phyloP scores from a whole-genome alignment of 148 eudicot genomes.

The Polygonum maritimum region DNA sequence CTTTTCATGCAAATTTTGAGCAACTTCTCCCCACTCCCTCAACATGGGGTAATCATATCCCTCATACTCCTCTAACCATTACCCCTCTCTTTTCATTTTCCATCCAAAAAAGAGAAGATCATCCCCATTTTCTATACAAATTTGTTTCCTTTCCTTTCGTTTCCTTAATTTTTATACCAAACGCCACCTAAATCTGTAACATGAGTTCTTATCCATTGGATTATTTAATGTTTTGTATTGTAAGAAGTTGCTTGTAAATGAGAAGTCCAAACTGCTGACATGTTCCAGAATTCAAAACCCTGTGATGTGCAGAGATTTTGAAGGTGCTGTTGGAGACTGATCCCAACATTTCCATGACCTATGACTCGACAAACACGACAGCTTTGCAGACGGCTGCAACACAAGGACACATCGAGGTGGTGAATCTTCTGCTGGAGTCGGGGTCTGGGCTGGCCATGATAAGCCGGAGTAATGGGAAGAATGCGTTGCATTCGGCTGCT shows the following conservation, averaged over 20 bases:
- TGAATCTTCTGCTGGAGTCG: slow-evolving; percentile 50
- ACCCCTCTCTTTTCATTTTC: too few species aligned
- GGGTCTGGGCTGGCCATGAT: slow-evolving; percentile 68
- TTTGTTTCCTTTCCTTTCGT: too few species aligned
- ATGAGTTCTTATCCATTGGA: neutral
- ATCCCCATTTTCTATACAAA: too few species aligned
- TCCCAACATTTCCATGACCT: slow-evolving; percentile 85
- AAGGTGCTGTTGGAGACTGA: slow-evolving; percentile 66
- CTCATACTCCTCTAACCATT: too few species aligned
- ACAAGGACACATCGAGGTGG: slow-evolving; percentile 70
- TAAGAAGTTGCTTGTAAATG: neutral
- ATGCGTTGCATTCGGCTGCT: slow-evolving; percentile 75
- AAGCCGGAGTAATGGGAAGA: slow-evolving; percentile 78
- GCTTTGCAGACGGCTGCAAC: slow-evolving; percentile 83
- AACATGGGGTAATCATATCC: too few species aligned
- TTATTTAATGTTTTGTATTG: too few species aligned
- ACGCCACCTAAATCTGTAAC: neutral
- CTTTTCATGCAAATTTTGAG: too few species aligned
- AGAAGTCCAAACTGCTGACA: neutral
- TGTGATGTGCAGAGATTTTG: slow-evolving; percentile 39
- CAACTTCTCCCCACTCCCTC: too few species aligned
- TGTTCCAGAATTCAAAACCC: neutral
- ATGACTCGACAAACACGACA: slow-evolving; percentile 65
- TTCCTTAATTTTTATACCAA: too few species aligned
- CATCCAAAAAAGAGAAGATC: too few species aligned